A percentile compares a stretch with the other conserved stretches of the same genome.
Evolutionary conservation across 1,284 basidiomycete species (phyloP).

Genomic region (Ustilago lituana): DNA sequence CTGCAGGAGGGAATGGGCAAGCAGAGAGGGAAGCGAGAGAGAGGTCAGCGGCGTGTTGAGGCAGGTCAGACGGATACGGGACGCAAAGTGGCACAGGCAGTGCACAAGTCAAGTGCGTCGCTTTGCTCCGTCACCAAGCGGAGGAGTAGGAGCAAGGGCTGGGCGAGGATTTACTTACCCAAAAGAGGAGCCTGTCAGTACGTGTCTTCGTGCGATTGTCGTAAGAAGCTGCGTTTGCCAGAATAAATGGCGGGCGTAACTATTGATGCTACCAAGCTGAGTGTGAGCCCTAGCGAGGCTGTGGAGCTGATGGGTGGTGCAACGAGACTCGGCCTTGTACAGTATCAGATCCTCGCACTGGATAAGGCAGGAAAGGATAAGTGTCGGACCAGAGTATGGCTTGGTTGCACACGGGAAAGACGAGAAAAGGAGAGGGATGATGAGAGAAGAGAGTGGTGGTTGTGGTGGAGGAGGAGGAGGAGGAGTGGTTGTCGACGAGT

Average conservation of each 20-base stretch:
- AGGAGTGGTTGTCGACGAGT: too few species aligned
- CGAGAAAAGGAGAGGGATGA: conserved; percentile 2
- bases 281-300: too few species aligned
- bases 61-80: neutral
- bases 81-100: too few species aligned
- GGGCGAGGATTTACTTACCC: too few species aligned
- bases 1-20: conserved; percentile 1
- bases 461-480: conserved; percentile 14
- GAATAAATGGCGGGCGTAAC: too few species aligned
- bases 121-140: neutral
- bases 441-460: conserved; percentile 1
- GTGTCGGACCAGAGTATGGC: conserved; percentile 30
- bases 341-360: conserved; percentile 15
- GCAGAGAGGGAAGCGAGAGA: neutral
- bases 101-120: too few species aligned
- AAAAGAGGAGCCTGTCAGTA: too few species aligned
- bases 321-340: conserved; percentile 28
- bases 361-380: conserved; percentile 3
- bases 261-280: too few species aligned
- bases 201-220: too few species aligned
- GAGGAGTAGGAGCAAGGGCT: too few species aligned
- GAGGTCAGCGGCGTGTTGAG: conserved; percentile 4
- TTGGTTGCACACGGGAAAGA: conserved; percentile 8
- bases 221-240: too few species aligned
- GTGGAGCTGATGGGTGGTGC: conserved; percentile 4